These are phyloP conservation scores for Suillus bovinus DNA, from an alignment of 768 basidiomycete species.

Conservation along the genomic window DNA sequence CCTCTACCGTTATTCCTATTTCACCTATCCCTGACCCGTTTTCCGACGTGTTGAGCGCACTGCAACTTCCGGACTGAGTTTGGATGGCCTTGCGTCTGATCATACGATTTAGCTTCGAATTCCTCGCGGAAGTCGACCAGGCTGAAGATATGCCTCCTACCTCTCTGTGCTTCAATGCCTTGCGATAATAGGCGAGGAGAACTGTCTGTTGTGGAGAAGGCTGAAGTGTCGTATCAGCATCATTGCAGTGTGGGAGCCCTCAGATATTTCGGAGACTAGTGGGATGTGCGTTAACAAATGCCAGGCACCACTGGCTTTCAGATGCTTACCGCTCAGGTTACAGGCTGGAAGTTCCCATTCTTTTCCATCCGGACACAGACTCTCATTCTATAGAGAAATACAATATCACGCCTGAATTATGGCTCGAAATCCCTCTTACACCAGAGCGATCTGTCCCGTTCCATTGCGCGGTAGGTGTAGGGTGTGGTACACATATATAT, in stretches of 20 bases:
- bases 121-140: conserved; percentile 46
- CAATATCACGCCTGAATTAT: conserved; percentile 45
- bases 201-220: conserved; percentile 32
- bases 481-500: not conserved
- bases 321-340: conserved; percentile 10
- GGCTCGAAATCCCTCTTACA: conserved; percentile 69
- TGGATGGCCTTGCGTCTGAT: conserved; percentile 33
- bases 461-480: conserved; percentile 60
- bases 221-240: conserved; percentile 57
- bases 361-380: conserved; percentile 59
- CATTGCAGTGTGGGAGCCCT: conserved; percentile 58
- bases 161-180: conserved; percentile 44
- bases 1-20: conserved; percentile 45
- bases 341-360: conserved; percentile 66
- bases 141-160: conserved; percentile 66
- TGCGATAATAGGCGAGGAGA: conserved; percentile 26
- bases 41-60: conserved; percentile 38
- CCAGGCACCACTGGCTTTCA: not conserved
- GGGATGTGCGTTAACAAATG: conserved; percentile 46
- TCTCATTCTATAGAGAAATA: conserved; percentile 58
- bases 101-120: conserved; percentile 57
- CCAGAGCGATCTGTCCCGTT: conserved; percentile 64
- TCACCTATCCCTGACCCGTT: conserved; percentile 27
- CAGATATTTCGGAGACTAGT: conserved; percentile 41
- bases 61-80: conserved; percentile 43